These are phyloP conservation scores for Penicillium sp. DNA, from an alignment of 2,329 filamentous ascomycete genomes.

Conservation along the genomic window DNA sequence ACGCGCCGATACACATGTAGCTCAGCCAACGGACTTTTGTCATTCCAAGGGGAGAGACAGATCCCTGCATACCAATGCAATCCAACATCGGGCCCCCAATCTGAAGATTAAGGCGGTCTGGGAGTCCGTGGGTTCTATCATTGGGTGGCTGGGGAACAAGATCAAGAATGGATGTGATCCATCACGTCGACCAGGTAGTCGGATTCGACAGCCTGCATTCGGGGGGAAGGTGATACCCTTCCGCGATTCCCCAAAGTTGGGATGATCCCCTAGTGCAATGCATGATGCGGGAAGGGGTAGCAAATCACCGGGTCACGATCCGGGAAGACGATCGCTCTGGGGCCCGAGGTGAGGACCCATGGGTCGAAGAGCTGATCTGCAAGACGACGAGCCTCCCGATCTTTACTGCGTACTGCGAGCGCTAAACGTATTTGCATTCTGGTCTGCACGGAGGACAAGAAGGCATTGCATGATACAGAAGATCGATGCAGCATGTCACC, in stretches of 20 bases:
- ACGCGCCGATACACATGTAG: constrained; percentile 3
- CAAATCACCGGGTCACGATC: constrained; percentile 10
- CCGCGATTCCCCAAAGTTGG: constrained; percentile 15
- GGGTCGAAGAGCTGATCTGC: neutral
- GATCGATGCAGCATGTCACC: constrained; percentile 2
- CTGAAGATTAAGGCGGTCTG: constrained; percentile 6
- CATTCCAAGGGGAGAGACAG: constrained; percentile 8
- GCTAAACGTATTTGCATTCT: neutral
- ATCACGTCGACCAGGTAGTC: constrained; percentile 12
- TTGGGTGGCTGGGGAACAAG: constrained; percentile 3
- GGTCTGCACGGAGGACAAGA: neutral
- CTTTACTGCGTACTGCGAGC: neutral
- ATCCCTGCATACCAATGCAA: constrained; percentile 24
- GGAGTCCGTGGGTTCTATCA: neutral
- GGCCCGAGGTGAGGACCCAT: neutral
- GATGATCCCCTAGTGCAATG: constrained; percentile 14
- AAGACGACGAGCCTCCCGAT: neutral
- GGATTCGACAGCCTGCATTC: constrained; percentile 22
- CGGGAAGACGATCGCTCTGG: neutral
- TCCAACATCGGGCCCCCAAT: neutral
- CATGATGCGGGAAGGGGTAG: constrained; percentile 12
- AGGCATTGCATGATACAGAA: neutral
- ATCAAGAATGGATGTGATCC: constrained; percentile 20
- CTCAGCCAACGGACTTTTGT: neutral
- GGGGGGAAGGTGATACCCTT: constrained; percentile 14